Evolutionary conservation across 176 grass and related monocot species (phyloP).

Genomic region (Tillandsia leiboldiana): DNA sequence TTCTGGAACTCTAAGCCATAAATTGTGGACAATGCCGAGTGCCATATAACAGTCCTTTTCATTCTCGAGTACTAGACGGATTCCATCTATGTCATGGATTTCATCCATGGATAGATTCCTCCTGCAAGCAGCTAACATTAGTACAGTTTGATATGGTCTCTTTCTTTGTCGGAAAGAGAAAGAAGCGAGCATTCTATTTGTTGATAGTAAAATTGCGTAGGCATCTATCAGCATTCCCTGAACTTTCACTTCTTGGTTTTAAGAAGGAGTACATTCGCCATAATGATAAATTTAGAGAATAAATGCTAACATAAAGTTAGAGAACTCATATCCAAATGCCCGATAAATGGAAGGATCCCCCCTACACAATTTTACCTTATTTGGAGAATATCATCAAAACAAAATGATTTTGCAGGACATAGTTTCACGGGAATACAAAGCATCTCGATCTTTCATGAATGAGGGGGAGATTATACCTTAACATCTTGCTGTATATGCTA

Average conservation of each 20-base stretch:
- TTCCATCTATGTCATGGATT: constrained; percentile 79
- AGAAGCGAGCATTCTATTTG: too few relatives aligned
- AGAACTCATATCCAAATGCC: background rate
- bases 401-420: background rate
- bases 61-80: constrained; percentile 62
- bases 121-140: constrained; percentile 27
- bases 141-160: too few relatives aligned
- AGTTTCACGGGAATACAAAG: background rate
- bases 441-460: background rate
- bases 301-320: background rate
- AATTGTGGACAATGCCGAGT: constrained; percentile 54
- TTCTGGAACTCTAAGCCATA: constrained; percentile 55
- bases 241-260: too few relatives aligned
- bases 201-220: constrained; percentile 11
- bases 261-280: too few relatives aligned
- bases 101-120: constrained; percentile 66
- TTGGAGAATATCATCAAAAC: background rate
- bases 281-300: background rate
- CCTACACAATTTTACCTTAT: background rate
- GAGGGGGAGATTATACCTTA: constrained; percentile 28
- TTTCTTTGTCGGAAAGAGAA: too few relatives aligned
- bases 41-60: constrained; percentile 51
- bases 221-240: constrained; percentile 6
- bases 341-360: background rate
- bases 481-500: constrained; percentile 84